These are phyloP conservation scores for Chaetomiaceae sp. DNA, from an alignment of 2,329 filamentous ascomycete species.

Conservation along the genomic window DNA sequence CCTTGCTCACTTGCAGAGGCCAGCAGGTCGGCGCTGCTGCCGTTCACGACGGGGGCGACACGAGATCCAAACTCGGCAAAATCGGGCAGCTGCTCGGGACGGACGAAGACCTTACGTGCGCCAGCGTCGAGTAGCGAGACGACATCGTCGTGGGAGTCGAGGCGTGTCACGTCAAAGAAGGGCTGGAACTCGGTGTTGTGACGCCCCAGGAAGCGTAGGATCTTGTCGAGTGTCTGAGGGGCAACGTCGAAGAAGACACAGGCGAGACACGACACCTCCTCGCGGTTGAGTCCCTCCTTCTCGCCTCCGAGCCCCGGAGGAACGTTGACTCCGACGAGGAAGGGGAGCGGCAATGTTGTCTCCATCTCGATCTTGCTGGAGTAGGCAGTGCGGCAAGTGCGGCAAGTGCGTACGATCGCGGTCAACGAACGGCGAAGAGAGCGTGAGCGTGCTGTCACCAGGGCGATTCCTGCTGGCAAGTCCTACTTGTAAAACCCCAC, in stretches of 20 bases:
- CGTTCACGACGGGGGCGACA: slow-evolving; percentile 46
- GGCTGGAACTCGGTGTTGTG: slow-evolving; percentile 51
- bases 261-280: slow-evolving; percentile 54
- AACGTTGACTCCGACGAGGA: slow-evolving; percentile 52
- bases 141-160: slow-evolving; percentile 66
- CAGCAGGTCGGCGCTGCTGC: slow-evolving; percentile 17
- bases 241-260: slow-evolving; percentile 52
- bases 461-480: too few relatives aligned
- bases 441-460: background rate
- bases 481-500: background rate
- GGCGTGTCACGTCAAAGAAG: slow-evolving; percentile 68
- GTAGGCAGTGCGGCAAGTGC: background rate
- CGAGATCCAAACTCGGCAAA: slow-evolving; percentile 51
- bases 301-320: slow-evolving; percentile 41
- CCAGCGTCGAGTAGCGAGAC: slow-evolving; percentile 78
- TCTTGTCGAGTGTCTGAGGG: slow-evolving; percentile 34
- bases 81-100: slow-evolving; percentile 58
- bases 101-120: slow-evolving; percentile 77
- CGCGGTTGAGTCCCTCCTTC: slow-evolving; percentile 47
- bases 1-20: slow-evolving; percentile 38
- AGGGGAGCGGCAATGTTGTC: slow-evolving; percentile 57
- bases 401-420: too few relatives aligned
- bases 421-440: too few relatives aligned
- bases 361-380: slow-evolving; percentile 51
- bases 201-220: slow-evolving; percentile 42